Conservation (phyloP, 2,329 filamentous ascomycete genomes). For the Talaromyces funiculosus region DNA sequence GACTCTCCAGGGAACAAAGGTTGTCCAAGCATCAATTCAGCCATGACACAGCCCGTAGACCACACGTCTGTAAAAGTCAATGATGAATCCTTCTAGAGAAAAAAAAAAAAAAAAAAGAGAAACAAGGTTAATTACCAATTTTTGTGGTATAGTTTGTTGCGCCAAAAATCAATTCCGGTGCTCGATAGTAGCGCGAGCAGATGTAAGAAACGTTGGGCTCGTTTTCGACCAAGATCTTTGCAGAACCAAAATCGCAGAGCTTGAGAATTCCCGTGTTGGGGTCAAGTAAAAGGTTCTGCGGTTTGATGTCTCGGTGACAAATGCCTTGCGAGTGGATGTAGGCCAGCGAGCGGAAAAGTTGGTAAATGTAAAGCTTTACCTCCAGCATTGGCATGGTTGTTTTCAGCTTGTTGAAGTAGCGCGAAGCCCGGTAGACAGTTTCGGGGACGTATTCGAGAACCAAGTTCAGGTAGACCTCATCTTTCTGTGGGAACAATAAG, state of each 20-base stretch:
- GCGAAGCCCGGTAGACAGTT: slow-evolving; percentile 94
- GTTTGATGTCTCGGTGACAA: slow-evolving; percentile 98
- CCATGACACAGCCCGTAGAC: slow-evolving; percentile 99
- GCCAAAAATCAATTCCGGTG: slow-evolving; percentile 95
- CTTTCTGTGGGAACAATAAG: slow-evolving; percentile 57
- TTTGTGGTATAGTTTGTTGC: slow-evolving; percentile 99
- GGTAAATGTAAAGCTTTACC: slow-evolving; percentile 99
- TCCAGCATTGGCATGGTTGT: slow-evolving; percentile 98
- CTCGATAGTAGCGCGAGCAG: slow-evolving; percentile 97
- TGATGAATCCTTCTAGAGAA: neutral
- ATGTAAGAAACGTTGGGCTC: slow-evolving; percentile 99
- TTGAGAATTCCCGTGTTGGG: slow-evolving; percentile 88
- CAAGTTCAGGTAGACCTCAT: slow-evolving; percentile 97
- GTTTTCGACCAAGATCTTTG: slow-evolving; percentile 97
- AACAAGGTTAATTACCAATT: slow-evolving; percentile 65
- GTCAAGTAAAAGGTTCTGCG: slow-evolving; percentile 92
- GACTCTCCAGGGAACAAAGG: slow-evolving; percentile 97
- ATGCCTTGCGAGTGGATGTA: slow-evolving; percentile 99
- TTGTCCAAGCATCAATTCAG: slow-evolving; percentile 96
- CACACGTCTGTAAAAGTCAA: slow-evolving; percentile 68
- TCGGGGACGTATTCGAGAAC: slow-evolving; percentile 98
- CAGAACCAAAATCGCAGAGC: slow-evolving; percentile 97
- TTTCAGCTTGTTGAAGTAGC: slow-evolving; percentile 99
- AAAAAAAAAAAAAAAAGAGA: too few relatives aligned
- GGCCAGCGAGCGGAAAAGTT: slow-evolving; percentile 94